A percentile compares a stretch with the other conserved stretches of the same genome.
Conservation (phyloP, 495 filamentous ascomycete genomes). For the Penicillium argentinense region DNA sequence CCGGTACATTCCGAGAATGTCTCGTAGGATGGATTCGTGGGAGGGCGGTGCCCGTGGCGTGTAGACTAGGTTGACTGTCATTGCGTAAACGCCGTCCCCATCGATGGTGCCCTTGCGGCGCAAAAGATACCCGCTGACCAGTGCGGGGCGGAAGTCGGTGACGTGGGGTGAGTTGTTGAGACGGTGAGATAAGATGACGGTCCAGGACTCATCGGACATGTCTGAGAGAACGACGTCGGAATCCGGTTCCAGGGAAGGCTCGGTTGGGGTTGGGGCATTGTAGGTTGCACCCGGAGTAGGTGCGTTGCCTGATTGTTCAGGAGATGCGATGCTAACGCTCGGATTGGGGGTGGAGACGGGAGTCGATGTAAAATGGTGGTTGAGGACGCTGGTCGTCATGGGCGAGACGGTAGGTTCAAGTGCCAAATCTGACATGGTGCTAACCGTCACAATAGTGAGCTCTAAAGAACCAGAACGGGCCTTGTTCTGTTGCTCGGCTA, state of each 20-base stretch:
- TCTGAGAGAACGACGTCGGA: conserved; percentile 75
- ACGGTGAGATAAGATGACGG: conserved; percentile 68
- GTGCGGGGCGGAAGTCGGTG: conserved; percentile 60
- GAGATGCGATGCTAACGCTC: conserved; percentile 40
- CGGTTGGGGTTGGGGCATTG: conserved; percentile 59
- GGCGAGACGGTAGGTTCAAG: conserved; percentile 43
- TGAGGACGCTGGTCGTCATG: conserved; percentile 34
- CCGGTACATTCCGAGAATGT: conserved; percentile 73
- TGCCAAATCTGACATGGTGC: conserved; percentile 63
- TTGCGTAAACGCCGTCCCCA: conserved; percentile 60
- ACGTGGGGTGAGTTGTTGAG: conserved; percentile 65
- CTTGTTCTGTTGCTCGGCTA: conserved; percentile 47
- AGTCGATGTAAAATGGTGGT: conserved; percentile 34
- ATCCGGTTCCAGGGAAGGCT: conserved; percentile 57
- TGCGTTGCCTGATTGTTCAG: conserved; percentile 42
- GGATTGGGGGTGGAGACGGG: conserved; percentile 50
- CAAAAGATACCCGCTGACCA: conserved; percentile 73
- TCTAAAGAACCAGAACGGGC: conserved; percentile 45
- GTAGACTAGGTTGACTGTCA: conserved; percentile 68
- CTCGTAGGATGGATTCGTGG: conserved; percentile 63
- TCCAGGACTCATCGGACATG: conserved; percentile 78
- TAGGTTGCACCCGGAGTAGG: conserved; percentile 29
- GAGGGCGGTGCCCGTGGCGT: conserved; percentile 42
- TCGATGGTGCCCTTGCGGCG: conserved; percentile 65
- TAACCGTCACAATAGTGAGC: conserved; percentile 64